These are phyloP conservation scores for Pisolithus thermaeus DNA, from an alignment of 1,284 basidiomycete genomes.

Conservation along the genomic window DNA sequence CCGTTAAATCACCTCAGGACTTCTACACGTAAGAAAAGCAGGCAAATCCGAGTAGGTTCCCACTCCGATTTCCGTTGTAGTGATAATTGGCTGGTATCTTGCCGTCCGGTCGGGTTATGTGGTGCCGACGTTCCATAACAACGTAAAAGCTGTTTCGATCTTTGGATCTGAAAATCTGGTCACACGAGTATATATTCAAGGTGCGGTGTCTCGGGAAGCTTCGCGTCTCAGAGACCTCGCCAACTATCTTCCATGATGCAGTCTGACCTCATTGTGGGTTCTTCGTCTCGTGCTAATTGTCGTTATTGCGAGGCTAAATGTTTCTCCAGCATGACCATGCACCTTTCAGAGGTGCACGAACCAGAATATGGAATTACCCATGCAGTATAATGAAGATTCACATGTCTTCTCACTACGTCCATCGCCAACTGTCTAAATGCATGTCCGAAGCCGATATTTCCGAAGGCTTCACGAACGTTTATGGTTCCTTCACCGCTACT, in stretches of 20 bases:
- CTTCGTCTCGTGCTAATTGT: not conserved
- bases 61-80: not conserved
- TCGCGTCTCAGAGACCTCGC: not conserved
- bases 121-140: not conserved
- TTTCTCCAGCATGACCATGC: not conserved
- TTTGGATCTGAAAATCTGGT: not conserved
- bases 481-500: slow-evolving; percentile 45
- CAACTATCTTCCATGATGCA: not conserved
- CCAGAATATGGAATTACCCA: slow-evolving; percentile 20
- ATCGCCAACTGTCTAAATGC: slow-evolving; percentile 25
- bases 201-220: not conserved
- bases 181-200: not conserved
- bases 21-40: not conserved
- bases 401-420: slow-evolving; percentile 28
- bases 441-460: slow-evolving; percentile 23
- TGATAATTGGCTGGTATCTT: not conserved
- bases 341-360: slow-evolving; percentile 5
- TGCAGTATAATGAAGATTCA: slow-evolving; percentile 23
- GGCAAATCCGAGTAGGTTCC: not conserved
- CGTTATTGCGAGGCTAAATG: not conserved
- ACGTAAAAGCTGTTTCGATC: not conserved
- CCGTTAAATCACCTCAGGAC: not conserved
- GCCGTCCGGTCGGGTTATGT: not conserved
- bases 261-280: not conserved
- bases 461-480: slow-evolving; percentile 31